These are phyloP conservation scores for Pseudonitzschia pungens DNA, from an alignment of 108 stramenopile genomes.

Conservation along the genomic window DNA sequence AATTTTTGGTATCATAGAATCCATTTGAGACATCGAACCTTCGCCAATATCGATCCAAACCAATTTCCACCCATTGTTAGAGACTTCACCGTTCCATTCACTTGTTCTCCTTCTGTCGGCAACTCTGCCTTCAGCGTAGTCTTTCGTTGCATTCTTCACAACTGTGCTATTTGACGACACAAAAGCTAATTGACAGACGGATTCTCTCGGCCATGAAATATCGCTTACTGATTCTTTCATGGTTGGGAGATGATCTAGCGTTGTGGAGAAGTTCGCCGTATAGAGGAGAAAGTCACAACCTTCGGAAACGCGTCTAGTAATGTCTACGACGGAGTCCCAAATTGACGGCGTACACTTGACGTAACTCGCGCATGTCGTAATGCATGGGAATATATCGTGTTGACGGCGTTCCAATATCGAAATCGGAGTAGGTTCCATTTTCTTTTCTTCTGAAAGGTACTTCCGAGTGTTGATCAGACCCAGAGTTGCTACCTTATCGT, in stretches of 20 bases:
- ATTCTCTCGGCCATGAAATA: constrained; percentile 33
- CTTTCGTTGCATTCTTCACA: constrained; percentile 27
- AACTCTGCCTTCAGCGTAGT: neutral
- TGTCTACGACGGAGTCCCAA: constrained; percentile 44
- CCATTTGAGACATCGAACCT: constrained; percentile 48
- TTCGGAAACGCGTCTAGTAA: constrained; percentile 40
- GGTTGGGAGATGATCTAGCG: constrained; percentile 40
- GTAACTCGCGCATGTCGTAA: constrained; percentile 54
- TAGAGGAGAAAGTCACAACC: constrained; percentile 59
- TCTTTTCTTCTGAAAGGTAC: neutral
- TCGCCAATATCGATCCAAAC: constrained; percentile 42
- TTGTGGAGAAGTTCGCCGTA: constrained; percentile 55
- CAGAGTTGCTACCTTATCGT: neutral
- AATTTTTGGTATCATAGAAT: constrained; percentile 57
- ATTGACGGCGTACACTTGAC: constrained; percentile 32
- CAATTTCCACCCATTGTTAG: constrained; percentile 54
- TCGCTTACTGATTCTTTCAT: constrained; percentile 21
- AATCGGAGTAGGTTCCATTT: neutral
- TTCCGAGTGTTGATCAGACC: constrained; percentile 14
- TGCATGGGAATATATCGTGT: constrained; percentile 35
- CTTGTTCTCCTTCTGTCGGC: neutral
- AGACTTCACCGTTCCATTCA: constrained; percentile 55
- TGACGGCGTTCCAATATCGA: constrained; percentile 32
- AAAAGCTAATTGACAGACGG: constrained; percentile 70
- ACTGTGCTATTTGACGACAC: constrained; percentile 59